Evolutionary conservation across 768 basidiomycete genomes (phyloP), one percentile per base, ranked within the genome.

Genomic region (Xerocomus spinulosus): DNA sequence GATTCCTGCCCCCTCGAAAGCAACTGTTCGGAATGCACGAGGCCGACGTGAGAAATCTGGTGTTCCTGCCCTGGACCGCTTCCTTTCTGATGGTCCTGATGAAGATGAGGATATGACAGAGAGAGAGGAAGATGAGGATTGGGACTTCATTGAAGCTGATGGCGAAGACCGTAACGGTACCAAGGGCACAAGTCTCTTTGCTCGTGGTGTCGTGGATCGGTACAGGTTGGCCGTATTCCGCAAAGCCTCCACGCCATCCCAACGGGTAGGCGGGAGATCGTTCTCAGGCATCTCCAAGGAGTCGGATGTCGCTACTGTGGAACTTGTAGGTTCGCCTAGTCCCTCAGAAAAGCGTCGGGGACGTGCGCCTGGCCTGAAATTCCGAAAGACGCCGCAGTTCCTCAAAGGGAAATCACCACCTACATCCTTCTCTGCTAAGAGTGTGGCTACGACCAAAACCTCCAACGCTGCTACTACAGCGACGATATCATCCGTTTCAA

Each of bases 191-290:
- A 92, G 85, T 60, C 75, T 93, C 32, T 93, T 92, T 61, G 85
- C 92, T 35, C 82, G 91, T n/a, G 92, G 92, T 5, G 87, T 93
- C 40, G 89, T 92, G 43, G 92, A 95, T 63, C 77, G 86, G 45
- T 95, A 94, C 63, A 76, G 81, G 48, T 72, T 95, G 45, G 82
- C 87, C 14, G 89, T 92, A 18, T 92, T 92, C 78, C 78, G 89
- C 46, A 92, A 91, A 63, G 75, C 77, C n/a, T 82, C 84, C 13
- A 85, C 83, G 10, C 81, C 85, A 5, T 71, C 72, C 35, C 72
- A 76, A 41, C 72, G 76, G 12, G 57, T 70, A 14, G 63, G 58
- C 3, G 69, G 72, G 6, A 73, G 80, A 20, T 74, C 78, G 7
- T 70, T 76, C 51, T 85, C 86, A 17, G 81, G 78, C 21, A 64